Evolutionary conservation across 2,329 filamentous ascomycete species (phyloP).

Genomic region (Chrysoporthe puriensis): DNA sequence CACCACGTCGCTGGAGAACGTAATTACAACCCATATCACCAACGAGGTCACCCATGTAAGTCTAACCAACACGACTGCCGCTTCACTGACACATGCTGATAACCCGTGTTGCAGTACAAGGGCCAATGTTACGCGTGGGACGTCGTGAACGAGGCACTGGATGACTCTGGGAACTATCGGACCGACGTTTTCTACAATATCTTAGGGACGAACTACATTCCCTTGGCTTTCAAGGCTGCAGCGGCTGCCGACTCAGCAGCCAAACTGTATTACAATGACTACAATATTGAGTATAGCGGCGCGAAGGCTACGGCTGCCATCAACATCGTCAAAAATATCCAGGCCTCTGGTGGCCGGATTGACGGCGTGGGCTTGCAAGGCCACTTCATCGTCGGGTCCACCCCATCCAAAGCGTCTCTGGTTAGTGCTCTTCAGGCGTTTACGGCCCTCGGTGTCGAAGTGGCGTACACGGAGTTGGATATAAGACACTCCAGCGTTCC

Average conservation of each 20-base stretch:
- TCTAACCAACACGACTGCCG: background rate
- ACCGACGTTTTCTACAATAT: conserved; percentile 56
- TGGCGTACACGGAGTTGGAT: conserved; percentile 65
- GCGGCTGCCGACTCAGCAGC: conserved; percentile 54
- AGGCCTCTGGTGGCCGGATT: conserved; percentile 55
- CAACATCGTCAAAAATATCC: conserved; percentile 49
- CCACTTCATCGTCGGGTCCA: conserved; percentile 59
- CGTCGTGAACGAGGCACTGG: conserved; percentile 66
- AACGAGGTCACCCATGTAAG: conserved; percentile 56
- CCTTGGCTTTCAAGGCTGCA: conserved; percentile 60
- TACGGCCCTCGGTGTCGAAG: conserved; percentile 55
- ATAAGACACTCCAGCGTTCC: conserved; percentile 51
- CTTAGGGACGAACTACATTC: conserved; percentile 61
- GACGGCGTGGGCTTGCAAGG: conserved; percentile 66
- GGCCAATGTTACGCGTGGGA: conserved; percentile 67
- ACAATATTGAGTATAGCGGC: conserved; percentile 58
- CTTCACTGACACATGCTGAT: background rate
- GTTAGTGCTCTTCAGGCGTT: conserved; percentile 53
- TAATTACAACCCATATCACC: conserved; percentile 62
- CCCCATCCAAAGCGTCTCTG: conserved; percentile 49
- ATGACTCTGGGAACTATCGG: conserved; percentile 60
- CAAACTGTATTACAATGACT: conserved; percentile 54
- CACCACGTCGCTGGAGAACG: conserved; percentile 55
- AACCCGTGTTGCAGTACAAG: conserved; percentile 40
- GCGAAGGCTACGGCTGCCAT: conserved; percentile 50